phyloP scores from a whole-genome alignment of 768 basidiomycete species.

The Phaeotremella skinneri region DNA sequence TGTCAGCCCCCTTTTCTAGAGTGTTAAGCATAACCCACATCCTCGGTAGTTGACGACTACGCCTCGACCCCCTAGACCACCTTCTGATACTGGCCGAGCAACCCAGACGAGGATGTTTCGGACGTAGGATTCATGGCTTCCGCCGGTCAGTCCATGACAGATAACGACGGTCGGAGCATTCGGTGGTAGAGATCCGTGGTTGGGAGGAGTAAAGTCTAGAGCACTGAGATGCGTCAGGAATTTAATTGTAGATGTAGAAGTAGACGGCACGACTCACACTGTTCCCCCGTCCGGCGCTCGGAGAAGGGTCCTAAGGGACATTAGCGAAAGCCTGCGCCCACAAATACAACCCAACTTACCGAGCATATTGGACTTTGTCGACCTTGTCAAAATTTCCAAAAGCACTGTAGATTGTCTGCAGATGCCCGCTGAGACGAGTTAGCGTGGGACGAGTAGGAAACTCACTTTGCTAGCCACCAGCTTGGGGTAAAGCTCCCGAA shows the following conservation, averaged over 20 bases:
- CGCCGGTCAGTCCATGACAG: slow-evolving; percentile 50
- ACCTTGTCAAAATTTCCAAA: slow-evolving; percentile 53
- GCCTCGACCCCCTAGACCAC: slow-evolving; percentile 80
- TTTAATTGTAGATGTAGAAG: neutral
- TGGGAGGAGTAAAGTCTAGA: slow-evolving; percentile 43
- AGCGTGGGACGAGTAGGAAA: neutral
- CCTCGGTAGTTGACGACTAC: slow-evolving; percentile 65
- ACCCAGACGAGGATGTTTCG: slow-evolving; percentile 74
- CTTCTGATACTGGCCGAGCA: slow-evolving; percentile 66
- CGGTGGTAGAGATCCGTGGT: slow-evolving; percentile 22
- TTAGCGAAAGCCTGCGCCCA: neutral
- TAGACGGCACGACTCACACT: slow-evolving; percentile 34
- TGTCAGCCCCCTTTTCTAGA: neutral
- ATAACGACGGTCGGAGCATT: slow-evolving; percentile 46
- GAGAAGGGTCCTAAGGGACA: slow-evolving; percentile 49
- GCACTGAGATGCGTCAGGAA: slow-evolving; percentile 20
- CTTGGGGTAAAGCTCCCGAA: slow-evolving; percentile 44
- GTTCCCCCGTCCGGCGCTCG: slow-evolving; percentile 55
- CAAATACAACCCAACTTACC: slow-evolving; percentile 33
- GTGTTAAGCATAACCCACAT: slow-evolving; percentile 58
- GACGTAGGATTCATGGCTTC: slow-evolving; percentile 76
- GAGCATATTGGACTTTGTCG: slow-evolving; percentile 52
- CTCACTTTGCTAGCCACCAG: slow-evolving; percentile 52
- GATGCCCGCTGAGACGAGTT: slow-evolving; percentile 46
- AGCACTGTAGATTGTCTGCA: slow-evolving; percentile 53